Conservation (phyloP, 305 asterid genomes). For the Fraxinus xanthoxyloides region DNA sequence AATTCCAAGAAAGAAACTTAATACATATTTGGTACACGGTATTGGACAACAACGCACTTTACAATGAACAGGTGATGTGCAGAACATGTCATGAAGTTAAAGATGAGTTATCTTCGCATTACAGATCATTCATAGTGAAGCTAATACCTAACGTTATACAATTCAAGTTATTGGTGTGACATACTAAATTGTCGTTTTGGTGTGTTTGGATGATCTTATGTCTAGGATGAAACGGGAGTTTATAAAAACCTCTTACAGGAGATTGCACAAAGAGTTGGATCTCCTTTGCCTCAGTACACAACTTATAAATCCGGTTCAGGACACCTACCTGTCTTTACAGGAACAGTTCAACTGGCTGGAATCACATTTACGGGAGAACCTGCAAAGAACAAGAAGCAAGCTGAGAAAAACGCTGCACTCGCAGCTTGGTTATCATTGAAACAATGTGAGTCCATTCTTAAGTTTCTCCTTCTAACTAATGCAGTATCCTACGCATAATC, state of each 20-base stretch:
- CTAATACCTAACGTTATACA: background rate
- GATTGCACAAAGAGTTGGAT: slow-evolving; percentile 73
- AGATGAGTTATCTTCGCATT: background rate
- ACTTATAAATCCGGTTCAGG: slow-evolving; percentile 64
- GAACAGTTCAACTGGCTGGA: slow-evolving; percentile 68
- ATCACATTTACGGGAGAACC: slow-evolving; percentile 68
- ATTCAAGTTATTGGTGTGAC: background rate
- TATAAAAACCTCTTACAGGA: slow-evolving; percentile 77
- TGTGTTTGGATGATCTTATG: background rate
- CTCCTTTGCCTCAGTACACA: slow-evolving; percentile 68
- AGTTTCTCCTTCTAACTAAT: background rate
- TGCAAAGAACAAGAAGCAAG: slow-evolving; percentile 85
- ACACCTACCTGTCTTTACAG: slow-evolving; percentile 69
- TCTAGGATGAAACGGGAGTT: slow-evolving; percentile 79
- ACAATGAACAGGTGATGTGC: background rate
- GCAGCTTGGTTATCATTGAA: slow-evolving; percentile 69
- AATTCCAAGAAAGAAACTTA: background rate
- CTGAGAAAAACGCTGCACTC: slow-evolving; percentile 78
- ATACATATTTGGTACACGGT: background rate
- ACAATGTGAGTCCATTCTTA: slow-evolving; percentile 48
- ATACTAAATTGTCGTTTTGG: background rate
- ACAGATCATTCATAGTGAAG: background rate
- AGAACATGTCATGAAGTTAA: background rate
- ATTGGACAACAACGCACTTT: background rate
- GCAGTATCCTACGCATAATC: background rate